Evolutionary conservation across 495 filamentous ascomycete genomes (phyloP).

Genomic region (Mycothermus thermophilus): DNA sequence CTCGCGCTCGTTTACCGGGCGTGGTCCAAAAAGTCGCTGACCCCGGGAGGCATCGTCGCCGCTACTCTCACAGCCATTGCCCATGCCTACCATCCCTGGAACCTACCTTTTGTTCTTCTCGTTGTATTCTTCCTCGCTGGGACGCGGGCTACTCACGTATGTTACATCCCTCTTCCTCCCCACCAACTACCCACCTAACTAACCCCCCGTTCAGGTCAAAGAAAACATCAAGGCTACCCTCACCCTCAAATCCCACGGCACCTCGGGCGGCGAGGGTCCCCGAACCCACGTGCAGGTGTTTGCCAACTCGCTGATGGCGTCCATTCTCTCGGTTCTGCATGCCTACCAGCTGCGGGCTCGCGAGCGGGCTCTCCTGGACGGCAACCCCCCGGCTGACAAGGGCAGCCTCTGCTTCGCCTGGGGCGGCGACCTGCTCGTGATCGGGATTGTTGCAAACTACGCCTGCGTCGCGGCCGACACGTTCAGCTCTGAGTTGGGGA

Average conservation of each 20-base stretch:
- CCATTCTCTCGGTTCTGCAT: constrained; percentile 58
- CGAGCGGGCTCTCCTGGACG: constrained; percentile 15
- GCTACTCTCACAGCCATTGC: constrained; percentile 58
- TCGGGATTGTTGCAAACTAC: constrained; percentile 61
- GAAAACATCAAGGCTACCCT: constrained; percentile 70
- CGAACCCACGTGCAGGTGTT: constrained; percentile 82
- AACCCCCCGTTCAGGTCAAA: constrained; percentile 46
- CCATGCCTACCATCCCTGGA: constrained; percentile 85
- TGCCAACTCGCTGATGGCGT: constrained; percentile 72
- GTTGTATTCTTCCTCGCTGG: constrained; percentile 78
- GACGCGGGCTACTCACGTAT: constrained; percentile 71
- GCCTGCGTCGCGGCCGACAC: constrained; percentile 86
- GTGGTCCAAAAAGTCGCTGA: constrained; percentile 59
- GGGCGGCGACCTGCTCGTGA: constrained; percentile 41
- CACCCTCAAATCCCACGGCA: constrained; percentile 60
- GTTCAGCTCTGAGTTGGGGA: constrained; percentile 89
- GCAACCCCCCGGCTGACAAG: constrained; percentile 3
- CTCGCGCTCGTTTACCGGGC: constrained; percentile 53
- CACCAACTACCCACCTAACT: background rate
- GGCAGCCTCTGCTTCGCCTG: constrained; percentile 35
- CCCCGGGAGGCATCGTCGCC: constrained; percentile 52
- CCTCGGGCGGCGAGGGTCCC: constrained; percentile 61
- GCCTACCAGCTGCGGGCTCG: constrained; percentile 44
- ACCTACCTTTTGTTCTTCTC: constrained; percentile 69
- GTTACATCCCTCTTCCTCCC: background rate